Evolutionary conservation across 345 rosid genomes (phyloP).

Genomic region (Turritis glabra): DNA sequence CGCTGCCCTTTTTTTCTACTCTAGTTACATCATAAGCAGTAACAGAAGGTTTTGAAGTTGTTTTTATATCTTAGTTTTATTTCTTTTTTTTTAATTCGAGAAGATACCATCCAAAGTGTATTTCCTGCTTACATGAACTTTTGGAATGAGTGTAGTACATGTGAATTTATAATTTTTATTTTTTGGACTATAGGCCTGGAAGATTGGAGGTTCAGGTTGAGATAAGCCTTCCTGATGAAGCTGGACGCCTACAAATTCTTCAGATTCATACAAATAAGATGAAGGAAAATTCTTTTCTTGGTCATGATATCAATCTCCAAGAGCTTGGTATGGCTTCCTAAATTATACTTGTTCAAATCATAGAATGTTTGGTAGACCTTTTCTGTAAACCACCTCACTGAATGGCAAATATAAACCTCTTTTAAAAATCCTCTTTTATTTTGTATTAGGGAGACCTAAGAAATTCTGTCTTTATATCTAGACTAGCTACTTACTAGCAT

Average conservation of each 20-base stretch:
- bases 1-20: not conserved
- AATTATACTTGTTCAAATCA: conserved; percentile 6
- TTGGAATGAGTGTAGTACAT: not conserved
- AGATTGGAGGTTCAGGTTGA: conserved; percentile 98
- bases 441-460: conserved; percentile 2
- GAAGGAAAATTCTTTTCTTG: conserved; percentile 96
- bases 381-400: not conserved
- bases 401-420: not conserved
- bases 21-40: conserved; percentile 1
- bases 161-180: conserved; percentile 5
- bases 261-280: conserved; percentile 97
- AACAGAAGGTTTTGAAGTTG: not conserved
- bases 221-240: conserved; percentile 99
- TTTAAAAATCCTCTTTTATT: not conserved
- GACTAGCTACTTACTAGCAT: conserved; percentile 9
- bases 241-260: conserved; percentile 94
- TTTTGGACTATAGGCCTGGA: conserved; percentile 69
- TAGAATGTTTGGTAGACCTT: conserved; percentile 12
- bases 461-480: not conserved
- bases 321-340: conserved; percentile 70
- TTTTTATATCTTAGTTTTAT: not conserved
- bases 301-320: conserved; percentile 77
- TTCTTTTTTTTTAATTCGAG: not conserved
- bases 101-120: not conserved
- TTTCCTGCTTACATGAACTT: conserved; percentile 2